Evolutionary conservation across 495 filamentous ascomycete species (phyloP).

Genomic region (Hypoxylon fragiforme): DNA sequence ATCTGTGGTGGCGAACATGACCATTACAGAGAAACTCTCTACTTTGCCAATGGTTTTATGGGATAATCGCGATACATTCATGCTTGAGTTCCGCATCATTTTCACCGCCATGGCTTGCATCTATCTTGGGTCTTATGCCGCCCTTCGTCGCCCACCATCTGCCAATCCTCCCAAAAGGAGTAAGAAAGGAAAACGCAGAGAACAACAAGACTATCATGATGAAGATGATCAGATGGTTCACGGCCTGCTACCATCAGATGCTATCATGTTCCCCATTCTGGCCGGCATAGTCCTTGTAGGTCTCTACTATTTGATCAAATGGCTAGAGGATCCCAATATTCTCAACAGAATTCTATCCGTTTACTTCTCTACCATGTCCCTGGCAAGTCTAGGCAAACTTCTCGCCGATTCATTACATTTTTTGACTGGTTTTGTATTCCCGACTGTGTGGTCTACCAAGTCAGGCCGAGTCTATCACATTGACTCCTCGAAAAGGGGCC

Average conservation of each 20-base stretch:
- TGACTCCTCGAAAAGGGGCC: conserved; percentile 36
- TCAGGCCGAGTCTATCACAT: conserved; percentile 51
- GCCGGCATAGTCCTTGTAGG: conserved; percentile 73
- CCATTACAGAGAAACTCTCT: conserved; percentile 27
- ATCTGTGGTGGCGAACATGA: conserved; percentile 8
- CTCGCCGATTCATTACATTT: conserved; percentile 69
- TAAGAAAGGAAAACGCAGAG: conserved; percentile 44
- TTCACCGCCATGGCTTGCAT: conserved; percentile 48
- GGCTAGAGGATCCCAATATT: conserved; percentile 76
- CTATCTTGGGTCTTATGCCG: conserved; percentile 50
- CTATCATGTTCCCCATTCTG: conserved; percentile 81
- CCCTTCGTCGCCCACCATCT: conserved; percentile 74
- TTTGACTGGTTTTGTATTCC: conserved; percentile 71
- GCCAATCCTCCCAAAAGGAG: conserved; percentile 63
- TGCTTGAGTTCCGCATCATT: conserved; percentile 46
- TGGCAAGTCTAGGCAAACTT: conserved; percentile 72
- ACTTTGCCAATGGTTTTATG: conserved; percentile 38
- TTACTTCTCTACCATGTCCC: conserved; percentile 81
- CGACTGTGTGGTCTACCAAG: conserved; percentile 57
- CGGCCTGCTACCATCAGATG: conserved; percentile 77
- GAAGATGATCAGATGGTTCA: conserved; percentile 71
- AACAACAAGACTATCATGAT: conserved; percentile 62
- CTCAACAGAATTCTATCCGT: conserved; percentile 82
- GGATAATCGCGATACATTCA: conserved; percentile 61
- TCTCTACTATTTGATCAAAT: conserved; percentile 89